Percentiles rank a stretch among this genome's conserved stretches.
Conservation (phyloP, 2,329 filamentous ascomycete genomes). For the Fusarium secorum region DNA sequence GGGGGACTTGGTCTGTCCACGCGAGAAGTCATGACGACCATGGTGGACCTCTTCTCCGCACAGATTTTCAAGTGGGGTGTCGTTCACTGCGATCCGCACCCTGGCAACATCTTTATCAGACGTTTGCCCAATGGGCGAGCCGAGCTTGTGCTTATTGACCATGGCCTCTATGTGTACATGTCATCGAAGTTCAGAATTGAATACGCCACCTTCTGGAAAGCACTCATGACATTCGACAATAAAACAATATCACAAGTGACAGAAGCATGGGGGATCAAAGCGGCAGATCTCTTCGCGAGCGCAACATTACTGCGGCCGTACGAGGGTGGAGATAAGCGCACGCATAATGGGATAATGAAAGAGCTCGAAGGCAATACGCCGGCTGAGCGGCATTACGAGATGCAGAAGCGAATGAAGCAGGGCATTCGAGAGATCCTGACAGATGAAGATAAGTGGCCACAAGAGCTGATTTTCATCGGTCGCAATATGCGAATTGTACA, state of each 20-base stretch:
- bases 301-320: slow-evolving; percentile 92
- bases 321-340: slow-evolving; percentile 78
- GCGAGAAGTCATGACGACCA: slow-evolving; percentile 92
- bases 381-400: slow-evolving; percentile 83
- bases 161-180: slow-evolving; percentile 96
- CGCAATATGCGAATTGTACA: slow-evolving; percentile 93
- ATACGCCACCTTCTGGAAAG: slow-evolving; percentile 92
- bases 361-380: slow-evolving; percentile 64
- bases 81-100: slow-evolving; percentile 96
- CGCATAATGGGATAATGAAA: slow-evolving; percentile 70
- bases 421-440: slow-evolving; percentile 73
- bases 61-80: slow-evolving; percentile 98
- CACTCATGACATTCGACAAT: slow-evolving; percentile 93
- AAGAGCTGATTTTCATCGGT: slow-evolving; percentile 90
- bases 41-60: slow-evolving; percentile 95
- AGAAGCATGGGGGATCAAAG: slow-evolving; percentile 83
- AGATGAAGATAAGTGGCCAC: slow-evolving; percentile 88
- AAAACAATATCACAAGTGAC: slow-evolving; percentile 76
- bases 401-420: slow-evolving; percentile 86
- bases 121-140: slow-evolving; percentile 81
- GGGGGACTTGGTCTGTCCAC: slow-evolving; percentile 85
- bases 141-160: slow-evolving; percentile 95
- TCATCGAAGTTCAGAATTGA: slow-evolving; percentile 81
- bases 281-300: slow-evolving; percentile 88
- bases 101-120: slow-evolving; percentile 95